Base-by-base conservation (phyloP, 768 basidiomycete genomes). In the Cyclocybe aegerita region DNA sequence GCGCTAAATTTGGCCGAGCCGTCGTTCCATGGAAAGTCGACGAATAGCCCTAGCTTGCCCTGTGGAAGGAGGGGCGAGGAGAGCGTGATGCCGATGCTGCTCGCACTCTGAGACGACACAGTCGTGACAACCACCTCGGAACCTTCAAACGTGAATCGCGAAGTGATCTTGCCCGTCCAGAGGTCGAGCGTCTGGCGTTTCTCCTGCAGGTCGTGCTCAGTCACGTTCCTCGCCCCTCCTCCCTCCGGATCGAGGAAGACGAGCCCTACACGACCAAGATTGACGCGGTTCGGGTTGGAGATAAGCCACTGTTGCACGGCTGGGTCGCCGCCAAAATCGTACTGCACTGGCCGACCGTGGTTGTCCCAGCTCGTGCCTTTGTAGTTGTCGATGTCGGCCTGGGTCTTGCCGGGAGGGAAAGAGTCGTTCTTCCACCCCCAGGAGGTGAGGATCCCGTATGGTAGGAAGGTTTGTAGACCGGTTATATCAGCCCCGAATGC, bases 391-490 rank as follows among this genome's bases (percentile, higher is more conserved):
- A 81, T 61, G 49, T 81, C 76, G 34, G 60, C 65, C 45, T 68
- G 55, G 1, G 77, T 78, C 44, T 66, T 64, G 4, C 70, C 71
- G 1, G 63, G 50, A 1, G 81, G 81, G 3, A 82, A 63, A 4
- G 74, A 72, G 62, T 82, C 80, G 61, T 81, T 82, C 60, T 82
- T 82, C 79, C 79, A 82, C 1, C 78, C 80, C 82, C 82, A 82
- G 10, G 74, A 75, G 7, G 80, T 78, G 69, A 84, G 71, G 53
- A 71, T 82, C 8, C 75, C 76, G 61, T 72, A 82, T 4, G 80
- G 79, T 32, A 70, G 69, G 64, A 82, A 75, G 0, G 81, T 82
- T 61, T 84, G 82, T 11, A 84, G 70, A 9, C 80, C 78, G 1
- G 81, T 81, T 15, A 82, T 64, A 60, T 83, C 82, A 7, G 77